Base-by-base conservation (phyloP, 371 early-diverging fungal genomes). In the Mortierella sp. region DNA sequence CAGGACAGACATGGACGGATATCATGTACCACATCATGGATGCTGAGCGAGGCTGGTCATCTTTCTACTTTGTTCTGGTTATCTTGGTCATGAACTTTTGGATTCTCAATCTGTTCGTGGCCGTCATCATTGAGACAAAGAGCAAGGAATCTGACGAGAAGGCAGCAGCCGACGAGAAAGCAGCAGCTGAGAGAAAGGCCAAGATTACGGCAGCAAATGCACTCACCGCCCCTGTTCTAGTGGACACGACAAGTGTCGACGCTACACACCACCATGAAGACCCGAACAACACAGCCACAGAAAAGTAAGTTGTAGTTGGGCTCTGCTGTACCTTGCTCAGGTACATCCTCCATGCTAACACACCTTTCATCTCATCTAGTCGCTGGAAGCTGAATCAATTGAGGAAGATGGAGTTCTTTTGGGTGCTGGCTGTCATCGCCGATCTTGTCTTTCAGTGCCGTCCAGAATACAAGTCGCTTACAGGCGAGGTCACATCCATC, bases 1-100 rank as follows among this genome's bases (percentile, higher is more conserved):
- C 76, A 27, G 60, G 66, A 45, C 89, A 90, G 71, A 86, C 87
- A 25, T 91, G 90, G 90, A 87, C 90, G 2, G 90, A 88, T 65
- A 58, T 86, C 57, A 89, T 90, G 89, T 90, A 90, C 68, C 74
- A 71, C n/a, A 81, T 86, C 78, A 90, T 90, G 88, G 87, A 88
- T 67, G 83, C 88, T 0, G 88, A 88, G 52, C 87, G 85, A 51
- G 57, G 71, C 7, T 78, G 82, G 65, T 83, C 88, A 2, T 77
- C 86, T 40, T 45, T 88, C 29, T 91, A 88, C 60, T 91, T 89
- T 66, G 80, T 88, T 9, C 52, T 86, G 16, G 81, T 86, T 57
- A 86, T 90, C 9, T 68, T 91, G 45, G 79, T 90, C 34, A 82
- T 90, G 83, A 89, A 90, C 65, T 88, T 86, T 64, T 90, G 89